Base-by-base conservation (phyloP, 2,329 filamentous ascomycete species). In the Hawksworthiomyces lignivorus region DNA sequence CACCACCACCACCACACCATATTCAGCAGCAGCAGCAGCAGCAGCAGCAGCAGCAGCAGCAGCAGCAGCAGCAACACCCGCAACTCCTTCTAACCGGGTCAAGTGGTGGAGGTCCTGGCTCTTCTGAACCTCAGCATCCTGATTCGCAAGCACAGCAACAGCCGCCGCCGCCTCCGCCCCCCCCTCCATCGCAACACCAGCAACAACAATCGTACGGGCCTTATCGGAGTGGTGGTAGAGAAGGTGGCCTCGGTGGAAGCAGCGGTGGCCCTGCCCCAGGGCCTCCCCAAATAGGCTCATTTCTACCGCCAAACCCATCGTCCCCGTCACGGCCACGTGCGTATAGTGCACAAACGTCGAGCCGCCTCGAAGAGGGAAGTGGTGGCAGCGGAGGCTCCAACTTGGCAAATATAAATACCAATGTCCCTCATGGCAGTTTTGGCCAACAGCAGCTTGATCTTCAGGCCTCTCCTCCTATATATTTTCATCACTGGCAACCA, bases 401-500 rank as follows among this genome's bases (percentile, higher is more conserved):
- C 48, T 55, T 73, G 39, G 66, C 65, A 26, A 67, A 63, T 43
- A 48, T 73, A 39, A 69, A 65, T 50, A 69, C 68, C 29, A 68
- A 65, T 43, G 59, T 70, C 24, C 60, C 64, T 14, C 62, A 63
- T 28, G 58, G 59, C 41, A 63, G 68, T 7, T 62, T 69, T 29
- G 58, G 63, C 34, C 72, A 74, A 45, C 77, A 80, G 53, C 74
- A 83, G 51, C 37, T 39, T 5, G 77, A 80, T 35, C 63, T 76
- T 33, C 70, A 81, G 49, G 73, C 78, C 15, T 86, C 84, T 30
- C 80, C 83, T 1, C 84, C 82, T 18, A 84, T 94, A 36, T 92
- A 87, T 61, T 95, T 95, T 59, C 87, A 94, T 57, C 87, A 94
- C 58, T 95, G 88, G 87, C 84, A 90, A 46, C 88, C 88, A 34